A percentile compares a stretch with the other conserved stretches of the same genome.
phyloP scores from a whole-genome alignment of 1,284 basidiomycete species.

The Stereum hirsutum region DNA sequence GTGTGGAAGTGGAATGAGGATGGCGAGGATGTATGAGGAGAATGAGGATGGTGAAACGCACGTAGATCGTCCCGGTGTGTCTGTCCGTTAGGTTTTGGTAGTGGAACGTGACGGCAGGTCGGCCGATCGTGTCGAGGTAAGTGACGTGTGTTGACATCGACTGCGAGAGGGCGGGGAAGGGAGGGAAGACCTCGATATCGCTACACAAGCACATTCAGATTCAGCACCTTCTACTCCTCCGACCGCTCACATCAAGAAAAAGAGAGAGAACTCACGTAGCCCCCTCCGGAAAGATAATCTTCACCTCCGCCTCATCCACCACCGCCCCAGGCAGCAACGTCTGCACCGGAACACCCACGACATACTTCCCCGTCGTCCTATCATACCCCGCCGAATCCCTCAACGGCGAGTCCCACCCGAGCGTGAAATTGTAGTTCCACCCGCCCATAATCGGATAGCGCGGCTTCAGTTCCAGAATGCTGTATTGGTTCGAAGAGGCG shows the following conservation, averaged over 20 bases:
- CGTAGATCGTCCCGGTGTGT: constrained; percentile 70
- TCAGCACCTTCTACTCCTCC: constrained; percentile 8
- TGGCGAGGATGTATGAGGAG: too few relatives aligned
- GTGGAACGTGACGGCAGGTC: constrained; percentile 68
- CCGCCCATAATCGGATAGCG: constrained; percentile 93
- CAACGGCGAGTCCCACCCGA: constrained; percentile 88
- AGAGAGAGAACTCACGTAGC: constrained; percentile 59
- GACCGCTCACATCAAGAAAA: constrained; percentile 1
- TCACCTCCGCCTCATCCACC: constrained; percentile 73
- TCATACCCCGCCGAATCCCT: constrained; percentile 65
- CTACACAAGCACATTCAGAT: too few relatives aligned
- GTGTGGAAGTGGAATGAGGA: too few relatives aligned
- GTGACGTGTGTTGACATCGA: constrained; percentile 63
- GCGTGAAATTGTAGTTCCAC: constrained; percentile 95
- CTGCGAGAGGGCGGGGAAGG: constrained; percentile 68
- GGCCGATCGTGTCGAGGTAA: constrained; percentile 91
- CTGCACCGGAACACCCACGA: constrained; percentile 82
- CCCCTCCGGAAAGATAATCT: constrained; percentile 87
- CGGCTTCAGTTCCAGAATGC: constrained; percentile 75
- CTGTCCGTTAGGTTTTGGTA: constrained; percentile 74
- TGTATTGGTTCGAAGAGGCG: constrained; percentile 41
- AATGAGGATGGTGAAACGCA: constrained; percentile 27
- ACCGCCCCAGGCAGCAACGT: constrained; percentile 76
- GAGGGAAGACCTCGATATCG: constrained; percentile 67
- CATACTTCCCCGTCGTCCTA: constrained; percentile 47